Base-by-base conservation (phyloP, 176 grass and related monocot species). In the Hyparrhenia diplandra region DNA sequence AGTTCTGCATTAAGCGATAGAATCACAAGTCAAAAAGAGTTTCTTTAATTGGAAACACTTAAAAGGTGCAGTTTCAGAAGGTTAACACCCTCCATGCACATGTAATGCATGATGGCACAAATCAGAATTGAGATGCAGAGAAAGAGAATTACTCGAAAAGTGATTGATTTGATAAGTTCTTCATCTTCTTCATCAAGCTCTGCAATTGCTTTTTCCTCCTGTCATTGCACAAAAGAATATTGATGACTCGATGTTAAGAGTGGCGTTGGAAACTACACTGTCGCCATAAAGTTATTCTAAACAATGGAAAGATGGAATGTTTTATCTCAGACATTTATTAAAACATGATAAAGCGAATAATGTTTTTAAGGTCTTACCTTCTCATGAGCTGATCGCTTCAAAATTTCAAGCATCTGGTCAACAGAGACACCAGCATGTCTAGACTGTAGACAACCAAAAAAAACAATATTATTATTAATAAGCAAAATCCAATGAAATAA, bases 171-270 rank as follows among this genome's bases (percentile, higher is more conserved):
- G 69, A 97, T 97, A 60, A 94, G 78, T 74, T 79, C 79, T 79
- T 97, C 94, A 25, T 97, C 94, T 97, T 91, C 80, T 77, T 94
- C 80, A 77, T 97, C 94, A 64, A 94, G 78, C 29, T 97, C 94
- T 76, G 91, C 94, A 79, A 73, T 79, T 60, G 72, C 80, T 79
- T 82, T 88, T 71, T 82, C 82, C 64, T 88, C 94, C 89, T 94
- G 65, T 59, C n/a, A 86, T 45, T 62, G 43, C 12, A 70, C 8
- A 74, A 74, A 18, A 42, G 37, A 85, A 81, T 83, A 82, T 13
- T 24, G 8, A 74, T 73, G 27, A 7, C 36, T 10, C 8, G 2
- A 40, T 39, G 7, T 86, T 78, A 27, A 67, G 29, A 88, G 25
- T 51, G 10, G 70, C 12, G 59, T 9, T 62, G 30, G 36, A 23